phyloP scores from a whole-genome alignment of 164 flowering plant species.

The Akebia trifoliata region DNA sequence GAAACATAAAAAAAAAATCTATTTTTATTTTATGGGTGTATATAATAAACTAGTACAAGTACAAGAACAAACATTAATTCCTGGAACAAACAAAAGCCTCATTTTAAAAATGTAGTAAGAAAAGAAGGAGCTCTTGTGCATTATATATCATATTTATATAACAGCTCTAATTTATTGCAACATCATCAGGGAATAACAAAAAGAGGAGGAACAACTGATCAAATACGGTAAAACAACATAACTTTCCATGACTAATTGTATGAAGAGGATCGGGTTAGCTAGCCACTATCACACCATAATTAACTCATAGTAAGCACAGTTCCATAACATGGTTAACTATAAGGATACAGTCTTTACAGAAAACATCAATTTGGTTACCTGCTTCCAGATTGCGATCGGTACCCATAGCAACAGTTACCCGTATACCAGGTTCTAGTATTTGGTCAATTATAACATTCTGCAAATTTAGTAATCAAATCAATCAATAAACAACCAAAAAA shows the following conservation, averaged over 20 bases:
- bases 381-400: conserved; percentile 51
- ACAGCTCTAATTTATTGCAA: neutral
- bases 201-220: neutral
- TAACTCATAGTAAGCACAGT: neutral
- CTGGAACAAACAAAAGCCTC: too few relatives aligned
- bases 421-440: conserved; percentile 64
- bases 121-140: too few relatives aligned
- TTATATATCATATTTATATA: neutral
- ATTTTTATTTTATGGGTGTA: too few relatives aligned
- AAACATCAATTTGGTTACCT: conserved; percentile 32
- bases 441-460: conserved; percentile 76
- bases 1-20: too few relatives aligned
- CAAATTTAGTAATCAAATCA: conserved; percentile 17
- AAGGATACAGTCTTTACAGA: neutral
- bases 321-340: neutral
- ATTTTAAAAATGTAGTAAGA: too few relatives aligned
- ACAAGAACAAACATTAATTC: too few relatives aligned
- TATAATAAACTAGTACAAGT: too few relatives aligned
- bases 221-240: neutral
- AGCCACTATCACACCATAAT: neutral
- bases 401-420: conserved; percentile 96
- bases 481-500: neutral
- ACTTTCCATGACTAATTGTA: neutral
- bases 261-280: neutral
- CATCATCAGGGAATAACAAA: neutral